A percentile compares a stretch with the other conserved stretches of the same genome.
Evolutionary conservation across 2,329 filamentous ascomycete species (phyloP).

Genomic region (Arthrobotrys megalospora): DNA sequence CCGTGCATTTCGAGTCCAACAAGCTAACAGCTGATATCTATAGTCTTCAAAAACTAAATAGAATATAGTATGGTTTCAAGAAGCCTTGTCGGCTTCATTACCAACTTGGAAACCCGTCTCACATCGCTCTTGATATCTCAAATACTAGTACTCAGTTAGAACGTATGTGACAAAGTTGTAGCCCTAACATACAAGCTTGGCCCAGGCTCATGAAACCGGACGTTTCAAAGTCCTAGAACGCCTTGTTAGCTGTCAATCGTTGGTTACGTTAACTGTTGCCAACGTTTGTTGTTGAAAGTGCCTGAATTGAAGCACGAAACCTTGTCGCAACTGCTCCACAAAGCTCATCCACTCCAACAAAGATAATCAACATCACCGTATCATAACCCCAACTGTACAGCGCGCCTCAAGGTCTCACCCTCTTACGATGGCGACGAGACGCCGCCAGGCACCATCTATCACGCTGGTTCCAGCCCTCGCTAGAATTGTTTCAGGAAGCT

Average conservation of each 20-base stretch:
- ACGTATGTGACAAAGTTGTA: not conserved
- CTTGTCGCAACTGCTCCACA: not conserved
- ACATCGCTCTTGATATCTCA: not conserved
- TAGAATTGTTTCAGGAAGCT: constrained; percentile 45
- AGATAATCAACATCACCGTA: constrained; percentile 7
- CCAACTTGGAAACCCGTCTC: constrained; percentile 1
- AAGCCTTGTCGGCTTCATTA: not conserved
- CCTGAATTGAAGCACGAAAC: constrained; percentile 7
- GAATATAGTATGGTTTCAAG: constrained; percentile 9
- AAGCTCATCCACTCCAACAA: constrained; percentile 7
- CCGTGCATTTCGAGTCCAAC: not conserved
- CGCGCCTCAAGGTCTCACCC: constrained; percentile 6
- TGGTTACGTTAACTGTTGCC: too few relatives aligned
- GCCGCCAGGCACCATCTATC: constrained; percentile 27
- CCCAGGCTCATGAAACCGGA: not conserved
- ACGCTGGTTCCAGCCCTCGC: constrained; percentile 39
- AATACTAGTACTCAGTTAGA: not conserved
- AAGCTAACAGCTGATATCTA: constrained; percentile 8
- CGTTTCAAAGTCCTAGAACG: not conserved
- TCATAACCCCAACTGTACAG: not conserved
- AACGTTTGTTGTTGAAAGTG: not conserved
- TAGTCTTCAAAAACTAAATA: not conserved
- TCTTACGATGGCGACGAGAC: constrained; percentile 26
- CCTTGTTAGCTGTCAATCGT: not conserved
- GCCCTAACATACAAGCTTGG: not conserved